Evolutionary conservation across 2,329 filamentous ascomycete genomes (phyloP).

Genomic region (Trichoderma pleuroti): DNA sequence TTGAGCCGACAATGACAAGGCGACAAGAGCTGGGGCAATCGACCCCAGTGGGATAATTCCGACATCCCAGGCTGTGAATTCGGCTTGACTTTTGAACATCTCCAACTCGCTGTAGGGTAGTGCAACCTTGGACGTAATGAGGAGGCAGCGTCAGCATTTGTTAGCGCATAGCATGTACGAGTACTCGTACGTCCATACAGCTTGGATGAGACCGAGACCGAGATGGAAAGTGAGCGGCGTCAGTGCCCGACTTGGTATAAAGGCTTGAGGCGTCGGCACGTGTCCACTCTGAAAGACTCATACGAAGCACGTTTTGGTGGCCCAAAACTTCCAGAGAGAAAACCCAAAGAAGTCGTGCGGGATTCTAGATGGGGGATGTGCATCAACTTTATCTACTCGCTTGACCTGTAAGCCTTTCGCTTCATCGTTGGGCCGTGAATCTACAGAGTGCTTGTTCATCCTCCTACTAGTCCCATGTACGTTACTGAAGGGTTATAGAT

Average conservation of each 20-base stretch:
- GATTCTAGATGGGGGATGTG: neutral
- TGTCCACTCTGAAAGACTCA: neutral
- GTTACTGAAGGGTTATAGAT: neutral
- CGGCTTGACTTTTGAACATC: neutral
- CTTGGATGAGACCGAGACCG: neutral
- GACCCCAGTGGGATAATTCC: too few species aligned
- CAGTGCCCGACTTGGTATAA: neutral
- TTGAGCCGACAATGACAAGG: neutral
- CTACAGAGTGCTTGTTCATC: neutral
- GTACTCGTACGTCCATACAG: neutral
- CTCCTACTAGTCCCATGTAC: neutral
- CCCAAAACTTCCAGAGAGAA: neutral
- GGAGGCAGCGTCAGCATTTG: neutral
- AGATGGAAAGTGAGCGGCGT: neutral
- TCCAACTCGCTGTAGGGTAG: neutral
- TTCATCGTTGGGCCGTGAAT: neutral
- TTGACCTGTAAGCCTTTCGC: neutral
- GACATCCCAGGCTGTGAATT: neutral
- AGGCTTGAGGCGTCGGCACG: neutral
- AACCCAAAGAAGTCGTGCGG: neutral
- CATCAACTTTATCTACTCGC: conserved; percentile 11
- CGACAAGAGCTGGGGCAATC: neutral
- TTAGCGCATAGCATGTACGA: neutral
- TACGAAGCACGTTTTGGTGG: neutral
- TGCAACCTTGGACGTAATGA: neutral